These are phyloP conservation scores for Hymenochaete sp. DNA, from an alignment of 1,284 basidiomycete species.

Conservation along the genomic window DNA sequence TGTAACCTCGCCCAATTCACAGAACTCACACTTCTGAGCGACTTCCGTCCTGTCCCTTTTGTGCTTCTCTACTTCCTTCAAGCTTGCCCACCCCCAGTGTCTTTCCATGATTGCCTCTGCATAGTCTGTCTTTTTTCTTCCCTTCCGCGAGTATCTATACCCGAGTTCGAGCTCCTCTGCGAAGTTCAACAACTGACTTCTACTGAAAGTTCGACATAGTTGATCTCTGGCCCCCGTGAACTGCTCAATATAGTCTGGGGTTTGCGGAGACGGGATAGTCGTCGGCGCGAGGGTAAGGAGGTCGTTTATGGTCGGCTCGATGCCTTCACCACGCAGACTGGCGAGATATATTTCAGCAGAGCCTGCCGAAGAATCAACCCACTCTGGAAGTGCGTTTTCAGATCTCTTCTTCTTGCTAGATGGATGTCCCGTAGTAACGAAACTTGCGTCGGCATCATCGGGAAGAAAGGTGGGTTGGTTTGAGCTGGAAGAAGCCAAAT, in stretches of 20 bases:
- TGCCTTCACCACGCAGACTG: slow-evolving; percentile 35
- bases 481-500: no score
- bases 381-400: slow-evolving; percentile 8
- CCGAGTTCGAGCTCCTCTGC: slow-evolving; percentile 37
- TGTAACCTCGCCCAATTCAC: neutral
- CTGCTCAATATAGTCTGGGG: slow-evolving; percentile 40
- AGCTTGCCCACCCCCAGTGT: slow-evolving; percentile 59
- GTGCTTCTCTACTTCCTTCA: slow-evolving; percentile 42
- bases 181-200: slow-evolving; percentile 50
- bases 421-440: no score
- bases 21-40: slow-evolving; percentile 37
- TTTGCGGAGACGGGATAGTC: slow-evolving; percentile 30
- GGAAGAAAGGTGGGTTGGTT: neutral
- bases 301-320: slow-evolving; percentile 43
- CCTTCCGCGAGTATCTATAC: slow-evolving; percentile 25
- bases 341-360: slow-evolving; percentile 41
- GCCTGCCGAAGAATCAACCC: neutral
- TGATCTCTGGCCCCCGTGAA: slow-evolving; percentile 43
- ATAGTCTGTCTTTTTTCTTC: slow-evolving; percentile 37
- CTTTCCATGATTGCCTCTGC: slow-evolving; percentile 53
- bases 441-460: no score
- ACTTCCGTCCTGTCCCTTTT: slow-evolving; percentile 46
- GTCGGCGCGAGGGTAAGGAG: slow-evolving; percentile 44
- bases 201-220: slow-evolving; percentile 56
- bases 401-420: no score